Evolutionary conservation across 1,284 basidiomycete species (phyloP).

Genomic region (Sutorius eximius): DNA sequence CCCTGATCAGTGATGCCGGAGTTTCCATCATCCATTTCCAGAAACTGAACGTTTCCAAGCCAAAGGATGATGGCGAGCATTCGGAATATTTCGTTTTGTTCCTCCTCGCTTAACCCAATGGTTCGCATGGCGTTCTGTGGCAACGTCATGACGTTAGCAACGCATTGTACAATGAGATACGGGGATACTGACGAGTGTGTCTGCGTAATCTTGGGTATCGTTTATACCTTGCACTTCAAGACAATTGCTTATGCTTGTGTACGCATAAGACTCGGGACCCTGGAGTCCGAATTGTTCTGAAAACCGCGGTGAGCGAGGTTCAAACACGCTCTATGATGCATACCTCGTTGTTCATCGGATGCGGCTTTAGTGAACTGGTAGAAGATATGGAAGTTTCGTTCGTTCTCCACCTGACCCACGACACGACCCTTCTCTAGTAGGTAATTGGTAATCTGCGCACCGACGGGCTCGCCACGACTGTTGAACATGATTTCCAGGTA

Average conservation of each 20-base stretch:
- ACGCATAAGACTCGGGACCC: conserved; percentile 93
- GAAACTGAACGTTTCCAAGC: conserved; percentile 94
- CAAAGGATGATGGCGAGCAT: conserved; percentile 93
- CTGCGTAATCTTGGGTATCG: conserved; percentile 84
- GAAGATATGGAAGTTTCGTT: conserved; percentile 99
- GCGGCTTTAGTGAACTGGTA: conserved; percentile 99
- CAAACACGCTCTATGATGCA: conserved; percentile 1
- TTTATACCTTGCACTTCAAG: conserved; percentile 91
- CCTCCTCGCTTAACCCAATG: conserved; percentile 82
- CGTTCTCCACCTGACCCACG: conserved; percentile 94
- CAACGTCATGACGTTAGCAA: conserved; percentile 18
- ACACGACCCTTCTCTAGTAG: conserved; percentile 97
- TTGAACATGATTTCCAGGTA: conserved; percentile 99
- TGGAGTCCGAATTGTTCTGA: conserved; percentile 95
- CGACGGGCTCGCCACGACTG: conserved; percentile 87
- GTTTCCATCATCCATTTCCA: conserved; percentile 89
- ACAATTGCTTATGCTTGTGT: conserved; percentile 91
- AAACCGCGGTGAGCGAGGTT: conserved; percentile 13
- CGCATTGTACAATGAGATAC: background rate
- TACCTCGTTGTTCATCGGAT: conserved; percentile 83
- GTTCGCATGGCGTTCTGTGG: conserved; percentile 87
- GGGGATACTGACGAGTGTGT: conserved; percentile 71
- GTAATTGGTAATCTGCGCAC: conserved; percentile 98
- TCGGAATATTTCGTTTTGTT: conserved; percentile 92
- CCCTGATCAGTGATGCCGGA: conserved; percentile 78